Base-by-base conservation (phyloP, 176 grass and related monocot species). In the Lolium perenne region DNA sequence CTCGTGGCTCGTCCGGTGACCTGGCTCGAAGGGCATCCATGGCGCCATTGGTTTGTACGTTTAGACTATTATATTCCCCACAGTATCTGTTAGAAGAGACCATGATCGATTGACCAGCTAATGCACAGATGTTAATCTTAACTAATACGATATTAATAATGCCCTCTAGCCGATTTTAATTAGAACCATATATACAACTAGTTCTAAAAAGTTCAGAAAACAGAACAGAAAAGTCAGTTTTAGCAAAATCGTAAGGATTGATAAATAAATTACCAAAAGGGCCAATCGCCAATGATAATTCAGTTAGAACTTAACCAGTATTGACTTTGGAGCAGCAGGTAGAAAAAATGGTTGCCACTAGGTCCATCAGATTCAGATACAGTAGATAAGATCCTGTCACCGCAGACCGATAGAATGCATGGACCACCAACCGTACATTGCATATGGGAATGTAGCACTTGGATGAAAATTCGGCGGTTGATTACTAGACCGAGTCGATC, bases 291-390 rank as follows among this genome's bases (percentile, higher is more conserved):
- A 47, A 21, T 14, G 65, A 72, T 18, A 14, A 63, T 50, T 64
- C 22, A 29, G 12, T 65, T 65, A 65, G 4, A 7, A 32, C 23
- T 7, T 65, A 15, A 65, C 12, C 25, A 65, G 25, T 2, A 65
- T 65, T 65, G 25, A 29, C 25, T 65, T 32, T 65, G 5, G 25
- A 65, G 13, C 62, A 65, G 62, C 25, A 40, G 84, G 23, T 49
- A 32, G 25, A 10, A 41, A n/a, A 86, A 59, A 16, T 82, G 78
- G 50, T 77, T 50, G 61, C 61, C 88, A 70, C 53, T 41, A 22
- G 26, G 26, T 29, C 26, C 64, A 41, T 80, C 77, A 76, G 77
- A 47, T 58, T 29, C 26, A 29, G 26, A 29, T 29, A 62, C 59
- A 1, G 10, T 82, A 40, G 60, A 35, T 48, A 41, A 65, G 68